A percentile compares a stretch with the other conserved stretches of the same genome.
Evolutionary conservation across 352 stramenopile genomes (phyloP).

Genomic region (Phytophthora pistaciae): DNA sequence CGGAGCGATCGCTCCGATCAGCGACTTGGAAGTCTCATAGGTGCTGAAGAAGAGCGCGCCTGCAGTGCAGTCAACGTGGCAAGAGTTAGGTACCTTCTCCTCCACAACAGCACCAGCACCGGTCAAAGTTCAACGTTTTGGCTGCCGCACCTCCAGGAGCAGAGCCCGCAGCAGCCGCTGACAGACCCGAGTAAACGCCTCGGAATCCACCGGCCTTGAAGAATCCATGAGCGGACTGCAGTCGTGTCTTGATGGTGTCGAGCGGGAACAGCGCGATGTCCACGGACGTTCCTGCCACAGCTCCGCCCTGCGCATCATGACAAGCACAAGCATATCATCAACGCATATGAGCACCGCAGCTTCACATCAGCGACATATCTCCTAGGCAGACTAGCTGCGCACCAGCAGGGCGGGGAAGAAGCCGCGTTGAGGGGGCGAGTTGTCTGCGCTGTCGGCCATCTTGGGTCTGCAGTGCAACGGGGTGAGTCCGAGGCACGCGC

Average conservation of each 20-base stretch:
- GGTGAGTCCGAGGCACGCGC: slow-evolving; percentile 18
- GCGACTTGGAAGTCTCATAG: slow-evolving; percentile 92
- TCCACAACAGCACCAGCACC: neutral
- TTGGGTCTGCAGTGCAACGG: slow-evolving; percentile 1
- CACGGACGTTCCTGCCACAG: slow-evolving; percentile 96
- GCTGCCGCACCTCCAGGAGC: slow-evolving; percentile 80
- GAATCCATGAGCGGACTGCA: slow-evolving; percentile 98
- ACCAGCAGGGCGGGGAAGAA: slow-evolving; percentile 80
- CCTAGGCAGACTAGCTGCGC: neutral
- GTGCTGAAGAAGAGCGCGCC: slow-evolving; percentile 91
- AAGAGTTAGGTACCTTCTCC: neutral
- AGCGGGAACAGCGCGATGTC: slow-evolving; percentile 99
- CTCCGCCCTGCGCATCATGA: slow-evolving; percentile 75
- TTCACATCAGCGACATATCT: neutral
- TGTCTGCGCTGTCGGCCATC: slow-evolving; percentile 36
- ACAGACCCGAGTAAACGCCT: slow-evolving; percentile 93
- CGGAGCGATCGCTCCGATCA: slow-evolving; percentile 59
- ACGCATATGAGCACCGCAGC: slow-evolving; percentile 8
- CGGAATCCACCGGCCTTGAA: slow-evolving; percentile 97
- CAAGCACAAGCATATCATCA: neutral
- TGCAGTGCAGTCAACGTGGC: slow-evolving; percentile 45
- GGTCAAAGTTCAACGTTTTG: neutral
- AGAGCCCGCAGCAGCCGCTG: slow-evolving; percentile 91
- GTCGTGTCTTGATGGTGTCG: slow-evolving; percentile 98
- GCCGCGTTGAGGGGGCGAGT: slow-evolving; percentile 49